Percentiles rank a stretch among this genome's conserved stretches.
Evolutionary conservation across 1,284 basidiomycete species (phyloP).

Genomic region (Tremellales sp.): DNA sequence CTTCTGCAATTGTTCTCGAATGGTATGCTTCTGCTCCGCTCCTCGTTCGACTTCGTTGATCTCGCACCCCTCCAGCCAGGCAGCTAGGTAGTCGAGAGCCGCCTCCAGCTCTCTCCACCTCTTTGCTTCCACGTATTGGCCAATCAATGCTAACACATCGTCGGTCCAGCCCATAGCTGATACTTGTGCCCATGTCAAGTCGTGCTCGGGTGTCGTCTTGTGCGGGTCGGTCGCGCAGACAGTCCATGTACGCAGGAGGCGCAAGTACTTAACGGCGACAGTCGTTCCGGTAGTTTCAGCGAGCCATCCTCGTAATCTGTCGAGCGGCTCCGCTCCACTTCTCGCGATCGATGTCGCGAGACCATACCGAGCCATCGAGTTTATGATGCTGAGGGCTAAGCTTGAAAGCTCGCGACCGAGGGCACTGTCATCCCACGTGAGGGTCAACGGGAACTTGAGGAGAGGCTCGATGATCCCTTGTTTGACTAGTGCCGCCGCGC

Average conservation of each 20-base stretch:
- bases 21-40: conserved; percentile 53
- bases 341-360: conserved; percentile 53
- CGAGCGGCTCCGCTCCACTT: neutral
- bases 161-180: conserved; percentile 68
- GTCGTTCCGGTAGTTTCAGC: neutral
- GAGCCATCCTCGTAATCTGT: conserved; percentile 9
- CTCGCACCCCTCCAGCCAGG: conserved; percentile 68
- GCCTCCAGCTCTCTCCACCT: conserved; percentile 51
- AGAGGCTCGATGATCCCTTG: conserved; percentile 60
- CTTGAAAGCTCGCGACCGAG: conserved; percentile 56
- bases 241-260: conserved; percentile 66
- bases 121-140: conserved; percentile 15
- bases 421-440: conserved; percentile 45
- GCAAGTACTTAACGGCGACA: conserved; percentile 52
- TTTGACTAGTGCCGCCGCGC: conserved; percentile 57
- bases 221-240: conserved; percentile 85
- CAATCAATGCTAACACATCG: conserved; percentile 51
- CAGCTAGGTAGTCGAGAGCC: conserved; percentile 35
- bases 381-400: conserved; percentile 64
- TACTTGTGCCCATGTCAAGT: conserved; percentile 84
- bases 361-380: conserved; percentile 69
- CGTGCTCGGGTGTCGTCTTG: conserved; percentile 75
- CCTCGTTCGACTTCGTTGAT: conserved; percentile 68
- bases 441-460: conserved; percentile 65
- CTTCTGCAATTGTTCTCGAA: conserved; percentile 12